phyloP scores from a whole-genome alignment of 2,329 filamentous ascomycete species.

The Pseudogymnoascus pannorum region DNA sequence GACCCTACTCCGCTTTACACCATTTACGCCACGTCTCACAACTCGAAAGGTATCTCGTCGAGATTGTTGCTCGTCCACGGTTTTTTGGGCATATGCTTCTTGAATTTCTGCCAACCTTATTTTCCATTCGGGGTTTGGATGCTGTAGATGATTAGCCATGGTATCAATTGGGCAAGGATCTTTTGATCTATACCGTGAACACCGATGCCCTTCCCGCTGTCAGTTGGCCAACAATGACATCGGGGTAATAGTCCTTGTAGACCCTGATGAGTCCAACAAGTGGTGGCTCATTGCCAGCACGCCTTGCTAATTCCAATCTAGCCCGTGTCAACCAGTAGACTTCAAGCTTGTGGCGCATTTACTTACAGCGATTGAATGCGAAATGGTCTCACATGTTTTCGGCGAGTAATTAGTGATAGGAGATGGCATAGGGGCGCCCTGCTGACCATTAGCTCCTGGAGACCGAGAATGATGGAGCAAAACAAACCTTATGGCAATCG shows the following conservation, averaged over 20 bases:
- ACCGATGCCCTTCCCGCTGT: conserved; percentile 53
- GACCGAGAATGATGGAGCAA: neutral
- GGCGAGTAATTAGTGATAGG: conserved; percentile 68
- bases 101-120: conserved; percentile 61
- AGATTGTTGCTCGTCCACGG: conserved; percentile 34
- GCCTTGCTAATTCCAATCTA: conserved; percentile 50
- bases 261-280: conserved; percentile 68
- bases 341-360: neutral
- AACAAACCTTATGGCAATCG: conserved; percentile 60
- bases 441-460: conserved; percentile 1
- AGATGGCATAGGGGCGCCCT: conserved; percentile 58
- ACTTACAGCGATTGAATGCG: conserved; percentile 68
- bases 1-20: conserved; percentile 40
- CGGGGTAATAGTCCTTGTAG: conserved; percentile 88
- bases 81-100: conserved; percentile 44
- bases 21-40: conserved; percentile 41
- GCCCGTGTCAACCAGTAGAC: neutral
- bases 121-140: conserved; percentile 72
- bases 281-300: conserved; percentile 64
- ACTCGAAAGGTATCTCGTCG: conserved; percentile 55
- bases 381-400: conserved; percentile 77
- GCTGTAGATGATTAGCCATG: conserved; percentile 38
- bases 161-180: neutral
- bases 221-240: conserved; percentile 71
- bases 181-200: conserved; percentile 44